Conservation (phyloP, 169 alveolate genomes). For the Plasmodium yoelii region DNA sequence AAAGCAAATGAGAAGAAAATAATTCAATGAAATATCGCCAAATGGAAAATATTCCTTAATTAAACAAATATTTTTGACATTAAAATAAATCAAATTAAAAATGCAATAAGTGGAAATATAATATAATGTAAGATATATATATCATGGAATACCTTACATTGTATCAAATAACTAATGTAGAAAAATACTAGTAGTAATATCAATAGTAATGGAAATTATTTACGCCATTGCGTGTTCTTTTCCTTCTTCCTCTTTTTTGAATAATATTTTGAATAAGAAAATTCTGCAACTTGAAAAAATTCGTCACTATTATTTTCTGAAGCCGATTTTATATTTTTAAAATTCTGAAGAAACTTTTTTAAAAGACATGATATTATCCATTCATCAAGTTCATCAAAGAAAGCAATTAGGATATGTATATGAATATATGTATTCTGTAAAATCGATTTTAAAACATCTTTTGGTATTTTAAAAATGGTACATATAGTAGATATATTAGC, state of each 20-base stretch:
- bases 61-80: no score
- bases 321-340: background rate
- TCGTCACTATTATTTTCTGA: background rate
- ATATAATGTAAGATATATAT: no score
- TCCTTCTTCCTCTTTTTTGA: background rate
- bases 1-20: no score
- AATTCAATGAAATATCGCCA: no score
- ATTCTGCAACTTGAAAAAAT: background rate
- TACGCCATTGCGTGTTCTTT: background rate
- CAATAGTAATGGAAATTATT: no score
- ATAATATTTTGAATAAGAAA: background rate
- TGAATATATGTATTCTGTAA: constrained; percentile 47
- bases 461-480: constrained; percentile 34
- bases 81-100: no score
- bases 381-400: constrained; percentile 29
- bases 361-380: constrained; percentile 53
- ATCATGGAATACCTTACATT: no score
- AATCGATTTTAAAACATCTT: constrained; percentile 40
- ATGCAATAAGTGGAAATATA: no score
- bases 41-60: no score
- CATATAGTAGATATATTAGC: constrained; percentile 1
- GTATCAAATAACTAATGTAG: no score
- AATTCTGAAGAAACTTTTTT: constrained; percentile 25
- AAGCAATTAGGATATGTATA: constrained; percentile 37
- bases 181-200: no score